phyloP scores from a whole-genome alignment of 345 rosid species.

The Eutrema heterophyllum region DNA sequence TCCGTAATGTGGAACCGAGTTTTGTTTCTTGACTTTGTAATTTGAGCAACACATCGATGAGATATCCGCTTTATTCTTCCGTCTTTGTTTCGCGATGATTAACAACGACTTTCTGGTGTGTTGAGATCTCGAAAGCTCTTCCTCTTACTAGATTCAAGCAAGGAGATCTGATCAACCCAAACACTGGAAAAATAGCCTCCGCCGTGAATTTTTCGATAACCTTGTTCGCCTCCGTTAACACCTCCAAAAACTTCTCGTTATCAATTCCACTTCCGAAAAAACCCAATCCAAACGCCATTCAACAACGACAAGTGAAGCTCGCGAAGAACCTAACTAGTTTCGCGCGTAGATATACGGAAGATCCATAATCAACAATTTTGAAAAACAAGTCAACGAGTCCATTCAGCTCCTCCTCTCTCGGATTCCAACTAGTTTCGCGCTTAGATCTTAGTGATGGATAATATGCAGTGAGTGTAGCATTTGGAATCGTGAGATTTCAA shows the following conservation, averaged over 20 bases:
- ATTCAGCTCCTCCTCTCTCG: too few relatives aligned
- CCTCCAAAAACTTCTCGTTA: slow-evolving; percentile 19
- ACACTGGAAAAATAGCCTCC: slow-evolving; percentile 25
- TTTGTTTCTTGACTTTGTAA: slow-evolving; percentile 29
- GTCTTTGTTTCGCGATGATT: slow-evolving; percentile 12
- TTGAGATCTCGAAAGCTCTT: too few relatives aligned
- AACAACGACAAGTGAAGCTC: slow-evolving; percentile 25
- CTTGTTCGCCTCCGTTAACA: slow-evolving; percentile 17
- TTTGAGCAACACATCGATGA: slow-evolving; percentile 25
- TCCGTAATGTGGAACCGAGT: slow-evolving; percentile 26
- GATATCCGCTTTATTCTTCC: slow-evolving; percentile 27
- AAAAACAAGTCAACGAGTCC: too few relatives aligned
- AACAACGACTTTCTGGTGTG: slow-evolving; percentile 17
- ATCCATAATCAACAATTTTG: too few relatives aligned
- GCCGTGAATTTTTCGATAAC: slow-evolving; percentile 31
- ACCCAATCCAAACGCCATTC: slow-evolving; percentile 27
- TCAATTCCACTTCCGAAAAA: slow-evolving; percentile 27
- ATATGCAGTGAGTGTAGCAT: too few relatives aligned
- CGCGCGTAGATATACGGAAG: too few relatives aligned
- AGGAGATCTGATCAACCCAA: too few relatives aligned
- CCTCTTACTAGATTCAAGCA: too few relatives aligned
- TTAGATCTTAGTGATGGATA: too few relatives aligned
- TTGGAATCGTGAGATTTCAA: too few relatives aligned
- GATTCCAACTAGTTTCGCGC: too few relatives aligned
- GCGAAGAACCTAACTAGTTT: slow-evolving; percentile 24